These are phyloP conservation scores for Penicillium sp. DNA, from an alignment of 2,329 filamentous ascomycete genomes.

Conservation along the genomic window DNA sequence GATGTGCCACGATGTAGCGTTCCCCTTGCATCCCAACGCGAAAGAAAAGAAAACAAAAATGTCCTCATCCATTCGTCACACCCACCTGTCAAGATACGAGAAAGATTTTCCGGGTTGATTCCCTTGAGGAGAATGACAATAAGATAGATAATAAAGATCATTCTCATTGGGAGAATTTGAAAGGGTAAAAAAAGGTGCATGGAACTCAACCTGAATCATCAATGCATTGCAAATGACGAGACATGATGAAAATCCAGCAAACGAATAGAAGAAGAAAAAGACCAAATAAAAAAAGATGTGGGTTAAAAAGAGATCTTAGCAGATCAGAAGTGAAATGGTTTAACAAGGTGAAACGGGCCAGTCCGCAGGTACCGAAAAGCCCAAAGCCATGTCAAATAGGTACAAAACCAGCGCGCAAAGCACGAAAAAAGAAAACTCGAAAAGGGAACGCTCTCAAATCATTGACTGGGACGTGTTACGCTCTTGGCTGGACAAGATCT, in stretches of 20 bases:
- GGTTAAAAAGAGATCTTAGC: conserved; percentile 10
- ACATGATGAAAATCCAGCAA: conserved; percentile 8
- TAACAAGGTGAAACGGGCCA: conserved; percentile 4
- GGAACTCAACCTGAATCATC: neutral
- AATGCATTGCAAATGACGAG: neutral
- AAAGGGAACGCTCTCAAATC: conserved; percentile 15
- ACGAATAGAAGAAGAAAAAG: conserved; percentile 12
- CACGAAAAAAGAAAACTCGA: conserved; percentile 23
- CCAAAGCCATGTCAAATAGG: conserved; percentile 18
- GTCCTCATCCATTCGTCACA: neutral
- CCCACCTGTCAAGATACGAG: conserved; percentile 4
- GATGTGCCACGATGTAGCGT: neutral
- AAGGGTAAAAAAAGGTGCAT: conserved; percentile 1
- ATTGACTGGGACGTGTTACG: conserved; percentile 14
- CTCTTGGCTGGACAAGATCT: conserved; percentile 1
- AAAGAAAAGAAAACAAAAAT: neutral
- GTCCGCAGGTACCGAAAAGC: conserved; percentile 14
- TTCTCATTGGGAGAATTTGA: conserved; percentile 10
- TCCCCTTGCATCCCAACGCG: neutral
- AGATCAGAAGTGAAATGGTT: conserved; percentile 10
- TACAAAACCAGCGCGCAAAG: conserved; percentile 32
- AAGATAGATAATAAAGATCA: conserved; percentile 1
- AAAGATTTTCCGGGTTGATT: neutral
- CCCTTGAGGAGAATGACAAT: neutral
- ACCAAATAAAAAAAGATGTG: neutral